Percentiles rank a stretch among this genome's conserved stretches.
Evolutionary conservation across 495 filamentous ascomycete species (phyloP).

Genomic region (Sphaerosporella brunnea): DNA sequence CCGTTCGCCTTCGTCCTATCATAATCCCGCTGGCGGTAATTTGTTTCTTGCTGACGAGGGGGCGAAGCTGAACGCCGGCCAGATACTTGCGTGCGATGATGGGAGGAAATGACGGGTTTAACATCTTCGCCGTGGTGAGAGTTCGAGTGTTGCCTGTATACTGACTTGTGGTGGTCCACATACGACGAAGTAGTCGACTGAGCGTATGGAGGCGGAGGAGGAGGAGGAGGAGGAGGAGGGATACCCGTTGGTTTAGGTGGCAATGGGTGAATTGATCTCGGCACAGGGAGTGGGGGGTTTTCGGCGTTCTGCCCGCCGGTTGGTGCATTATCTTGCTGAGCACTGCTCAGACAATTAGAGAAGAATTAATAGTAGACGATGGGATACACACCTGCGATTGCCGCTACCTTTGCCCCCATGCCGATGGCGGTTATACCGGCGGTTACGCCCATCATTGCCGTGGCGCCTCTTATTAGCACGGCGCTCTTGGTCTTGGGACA

Average conservation of each 20-base stretch:
- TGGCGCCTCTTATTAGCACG: conserved; percentile 5
- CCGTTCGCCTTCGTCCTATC: not conserved
- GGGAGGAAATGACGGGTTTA: not conserved
- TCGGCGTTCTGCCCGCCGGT: conserved; percentile 1
- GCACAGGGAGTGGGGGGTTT: conserved; percentile 2
- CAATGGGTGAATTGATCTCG: conserved; percentile 14
- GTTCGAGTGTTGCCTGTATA: not conserved
- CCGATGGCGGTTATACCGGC: conserved; percentile 2
- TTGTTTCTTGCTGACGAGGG: not conserved
- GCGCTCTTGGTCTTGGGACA: not conserved
- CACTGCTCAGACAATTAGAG: conserved; percentile 1
- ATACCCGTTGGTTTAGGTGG: conserved; percentile 18
- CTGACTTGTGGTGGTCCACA: not conserved
- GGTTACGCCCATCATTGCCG: conserved; percentile 5
- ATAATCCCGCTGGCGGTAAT: conserved; percentile 1
- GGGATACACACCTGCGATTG: conserved; percentile 11
- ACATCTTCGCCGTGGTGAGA: not conserved
- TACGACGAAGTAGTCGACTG: too few relatives aligned
- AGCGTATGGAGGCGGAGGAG: too few relatives aligned
- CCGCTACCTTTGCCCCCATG: conserved; percentile 4
- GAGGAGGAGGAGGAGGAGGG: conserved; percentile 14
- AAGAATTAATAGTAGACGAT: not conserved
- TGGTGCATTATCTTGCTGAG: conserved; percentile 9
- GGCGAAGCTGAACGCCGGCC: conserved; percentile 4
- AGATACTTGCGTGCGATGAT: not conserved